Percentiles rank a stretch among this genome's conserved stretches.
Conservation (phyloP, 2,329 filamentous ascomycete genomes). For the Zymoseptoria ardabiliae region DNA sequence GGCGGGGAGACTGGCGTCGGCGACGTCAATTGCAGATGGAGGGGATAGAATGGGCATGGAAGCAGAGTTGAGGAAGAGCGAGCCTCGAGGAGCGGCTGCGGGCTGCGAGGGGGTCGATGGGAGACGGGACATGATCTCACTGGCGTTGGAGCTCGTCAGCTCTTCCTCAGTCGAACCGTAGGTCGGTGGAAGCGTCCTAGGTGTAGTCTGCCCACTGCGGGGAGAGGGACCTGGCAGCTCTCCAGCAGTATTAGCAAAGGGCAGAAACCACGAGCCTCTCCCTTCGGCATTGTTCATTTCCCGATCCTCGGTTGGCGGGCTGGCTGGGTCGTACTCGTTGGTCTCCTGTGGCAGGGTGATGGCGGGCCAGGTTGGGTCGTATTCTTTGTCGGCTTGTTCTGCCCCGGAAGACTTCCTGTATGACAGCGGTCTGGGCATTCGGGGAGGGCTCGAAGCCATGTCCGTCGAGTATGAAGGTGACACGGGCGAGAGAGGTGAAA, state of each 20-base stretch:
- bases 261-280: constrained; percentile 15
- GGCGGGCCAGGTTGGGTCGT: constrained; percentile 24
- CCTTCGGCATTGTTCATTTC: constrained; percentile 8
- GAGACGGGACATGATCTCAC: constrained; percentile 23
- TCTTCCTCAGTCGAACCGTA: constrained; percentile 8
- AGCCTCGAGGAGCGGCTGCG: neutral
- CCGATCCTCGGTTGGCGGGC: constrained; percentile 13
- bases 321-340: constrained; percentile 26
- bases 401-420: neutral
- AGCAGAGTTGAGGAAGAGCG: neutral
- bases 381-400: constrained; percentile 12
- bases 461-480: constrained; percentile 1
- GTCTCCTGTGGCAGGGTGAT: constrained; percentile 10
- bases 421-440: constrained; percentile 8
- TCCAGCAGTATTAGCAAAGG: constrained; percentile 11
- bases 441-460: constrained; percentile 23
- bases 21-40: constrained; percentile 3
- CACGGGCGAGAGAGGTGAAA: constrained; percentile 1
- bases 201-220: constrained; percentile 19
- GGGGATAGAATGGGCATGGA: constrained; percentile 21
- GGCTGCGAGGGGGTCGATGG: constrained; percentile 11
- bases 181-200: constrained; percentile 6
- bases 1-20: neutral
- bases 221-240: constrained; percentile 19
- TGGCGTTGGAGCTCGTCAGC: constrained; percentile 28